Evolutionary conservation across 192 early-diverging fungal genomes (phyloP).

Genomic region (Backusella tarrabulga): DNA sequence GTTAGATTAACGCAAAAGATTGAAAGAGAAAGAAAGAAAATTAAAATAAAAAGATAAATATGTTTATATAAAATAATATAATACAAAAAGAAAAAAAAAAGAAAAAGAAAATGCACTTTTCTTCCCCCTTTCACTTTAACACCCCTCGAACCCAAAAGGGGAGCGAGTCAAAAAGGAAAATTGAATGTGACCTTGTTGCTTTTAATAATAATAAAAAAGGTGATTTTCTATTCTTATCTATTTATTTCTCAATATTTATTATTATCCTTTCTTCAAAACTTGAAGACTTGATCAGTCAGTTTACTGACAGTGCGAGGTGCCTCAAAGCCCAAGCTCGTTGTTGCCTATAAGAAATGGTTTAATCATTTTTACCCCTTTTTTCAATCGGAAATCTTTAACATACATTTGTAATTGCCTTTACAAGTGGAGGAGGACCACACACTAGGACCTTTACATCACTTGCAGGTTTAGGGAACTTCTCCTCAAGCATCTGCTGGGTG

Average conservation of each 20-base stretch:
- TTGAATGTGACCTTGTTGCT: not conserved
- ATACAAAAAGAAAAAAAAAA: not conserved
- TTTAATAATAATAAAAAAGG: not conserved
- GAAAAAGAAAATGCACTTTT: not conserved
- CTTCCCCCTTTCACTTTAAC: not conserved
- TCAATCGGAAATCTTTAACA: not conserved
- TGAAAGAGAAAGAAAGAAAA: not conserved
- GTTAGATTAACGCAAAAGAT: not conserved
- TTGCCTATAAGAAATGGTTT: constrained; percentile 9
- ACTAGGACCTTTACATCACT: constrained; percentile 51
- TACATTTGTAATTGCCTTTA: constrained; percentile 55
- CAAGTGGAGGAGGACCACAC: constrained; percentile 64
- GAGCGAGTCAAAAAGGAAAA: not conserved
- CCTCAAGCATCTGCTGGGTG: constrained; percentile 65
- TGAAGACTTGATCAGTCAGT: constrained; percentile 31
- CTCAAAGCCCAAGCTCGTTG: constrained; percentile 15
- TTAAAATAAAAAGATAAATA: not conserved
- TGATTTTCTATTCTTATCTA: not conserved
- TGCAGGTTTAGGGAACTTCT: constrained; percentile 60
- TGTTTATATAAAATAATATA: not conserved
- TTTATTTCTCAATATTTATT: constrained; percentile 53
- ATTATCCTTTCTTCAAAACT: constrained; percentile 18
- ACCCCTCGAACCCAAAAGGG: not conserved
- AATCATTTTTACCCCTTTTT: not conserved
- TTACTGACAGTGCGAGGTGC: constrained; percentile 28